phyloP scores from a whole-genome alignment of 257 asterid genomes.

The Coffea canephora region DNA sequence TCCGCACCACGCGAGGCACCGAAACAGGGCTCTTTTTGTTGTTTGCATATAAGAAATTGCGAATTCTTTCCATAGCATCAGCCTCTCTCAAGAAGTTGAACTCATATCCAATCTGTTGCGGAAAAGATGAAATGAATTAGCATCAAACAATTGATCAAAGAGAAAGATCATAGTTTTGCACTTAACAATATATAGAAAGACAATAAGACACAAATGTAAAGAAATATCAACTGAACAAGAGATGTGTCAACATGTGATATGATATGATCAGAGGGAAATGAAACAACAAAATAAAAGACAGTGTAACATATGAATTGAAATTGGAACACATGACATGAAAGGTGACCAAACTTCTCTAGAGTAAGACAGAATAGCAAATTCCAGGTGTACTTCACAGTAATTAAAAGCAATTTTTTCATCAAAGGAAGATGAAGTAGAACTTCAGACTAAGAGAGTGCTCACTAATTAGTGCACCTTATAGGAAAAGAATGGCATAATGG shows the following conservation, averaged over 20 bases:
- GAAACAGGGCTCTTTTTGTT: conserved; percentile 74
- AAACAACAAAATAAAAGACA: background rate
- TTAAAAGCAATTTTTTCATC: background rate
- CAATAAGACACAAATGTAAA: background rate
- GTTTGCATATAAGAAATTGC: conserved; percentile 53
- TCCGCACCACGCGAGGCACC: conserved; percentile 67
- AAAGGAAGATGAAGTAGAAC: background rate
- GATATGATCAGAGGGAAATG: background rate
- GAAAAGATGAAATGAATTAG: conserved; percentile 21
- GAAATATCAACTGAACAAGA: background rate
- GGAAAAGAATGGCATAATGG: background rate
- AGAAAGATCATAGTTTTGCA: background rate
- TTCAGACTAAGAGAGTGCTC: background rate
- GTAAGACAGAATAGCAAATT: background rate
- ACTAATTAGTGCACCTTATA: background rate
- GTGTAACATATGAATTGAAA: background rate
- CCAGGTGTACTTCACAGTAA: background rate
- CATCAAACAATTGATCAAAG: conserved; percentile 1
- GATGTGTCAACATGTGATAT: background rate
- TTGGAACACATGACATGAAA: background rate
- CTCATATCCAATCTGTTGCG: conserved; percentile 80
- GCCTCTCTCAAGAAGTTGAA: conserved; percentile 93
- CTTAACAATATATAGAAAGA: conserved; percentile 6
- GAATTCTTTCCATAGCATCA: conserved; percentile 89
- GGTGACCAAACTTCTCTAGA: background rate